A percentile compares a stretch with the other conserved stretches of the same genome.
phyloP scores from a whole-genome alignment of 192 early-diverging fungal species.

The Lobulomyces angularis region DNA sequence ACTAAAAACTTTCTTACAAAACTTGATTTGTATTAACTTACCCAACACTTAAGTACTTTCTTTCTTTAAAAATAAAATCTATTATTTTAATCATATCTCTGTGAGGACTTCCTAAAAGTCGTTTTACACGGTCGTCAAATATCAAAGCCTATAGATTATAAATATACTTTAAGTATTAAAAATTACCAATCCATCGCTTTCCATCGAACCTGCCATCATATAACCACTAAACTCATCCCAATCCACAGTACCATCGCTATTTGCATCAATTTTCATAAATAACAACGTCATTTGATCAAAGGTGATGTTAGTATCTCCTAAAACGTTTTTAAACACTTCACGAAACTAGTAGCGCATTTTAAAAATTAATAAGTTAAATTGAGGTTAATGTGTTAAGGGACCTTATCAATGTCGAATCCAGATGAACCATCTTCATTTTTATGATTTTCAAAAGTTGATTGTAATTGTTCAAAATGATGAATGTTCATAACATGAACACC shows the following conservation, averaged over 20 bases:
- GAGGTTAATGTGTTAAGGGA: conserved; percentile 6
- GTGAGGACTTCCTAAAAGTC: conserved; percentile 32
- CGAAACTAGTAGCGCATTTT: conserved; percentile 28
- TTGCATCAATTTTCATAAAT: conserved; percentile 63
- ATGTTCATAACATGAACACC: too few species aligned
- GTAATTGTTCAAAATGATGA: conserved; percentile 48
- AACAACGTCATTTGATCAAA: conserved; percentile 55
- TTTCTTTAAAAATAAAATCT: conserved; percentile 44
- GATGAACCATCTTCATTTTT: conserved; percentile 39
- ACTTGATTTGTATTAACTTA: conserved; percentile 12
- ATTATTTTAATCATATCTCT: conserved; percentile 45
- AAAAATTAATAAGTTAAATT: conserved; percentile 3
- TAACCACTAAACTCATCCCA: conserved; percentile 59
- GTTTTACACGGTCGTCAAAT: conserved; percentile 39
- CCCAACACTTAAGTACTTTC: conserved; percentile 50
- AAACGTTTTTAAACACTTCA: conserved; percentile 47
- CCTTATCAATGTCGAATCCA: conserved; percentile 50
- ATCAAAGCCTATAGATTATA: conserved; percentile 21
- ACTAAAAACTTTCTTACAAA: conserved; percentile 10
- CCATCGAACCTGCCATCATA: conserved; percentile 44
- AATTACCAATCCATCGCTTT: conserved; percentile 17
- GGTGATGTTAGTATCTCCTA: conserved; percentile 41
- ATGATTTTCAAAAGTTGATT: conserved; percentile 40
- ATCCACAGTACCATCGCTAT: conserved; percentile 47
- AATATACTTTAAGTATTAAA: conserved; percentile 3